phyloP scores from a whole-genome alignment of 2,329 filamentous ascomycete species.

The Penicillium sp. region DNA sequence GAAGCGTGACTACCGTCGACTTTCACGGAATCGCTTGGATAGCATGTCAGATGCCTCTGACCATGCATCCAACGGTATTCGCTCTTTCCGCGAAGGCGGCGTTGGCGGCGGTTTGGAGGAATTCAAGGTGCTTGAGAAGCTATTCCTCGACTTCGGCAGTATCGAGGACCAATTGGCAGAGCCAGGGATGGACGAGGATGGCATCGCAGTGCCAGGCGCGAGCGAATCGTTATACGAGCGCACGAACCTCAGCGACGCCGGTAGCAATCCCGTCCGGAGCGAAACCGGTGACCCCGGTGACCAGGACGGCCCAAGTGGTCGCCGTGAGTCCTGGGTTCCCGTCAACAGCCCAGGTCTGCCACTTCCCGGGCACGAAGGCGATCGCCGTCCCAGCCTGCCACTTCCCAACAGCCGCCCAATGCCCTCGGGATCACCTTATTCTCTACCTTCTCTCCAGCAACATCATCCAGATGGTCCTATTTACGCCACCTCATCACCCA shows the following conservation, averaged over 20 bases:
- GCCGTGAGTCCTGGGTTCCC: slow-evolving; percentile 43
- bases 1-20: slow-evolving; percentile 38
- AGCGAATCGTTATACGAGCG: slow-evolving; percentile 30
- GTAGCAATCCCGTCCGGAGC: slow-evolving; percentile 42
- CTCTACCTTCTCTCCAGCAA: slow-evolving; percentile 35
- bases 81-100: slow-evolving; percentile 33
- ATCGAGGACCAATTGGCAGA: slow-evolving; percentile 41
- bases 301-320: slow-evolving; percentile 31
- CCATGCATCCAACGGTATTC: slow-evolving; percentile 28
- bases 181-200: slow-evolving; percentile 33
- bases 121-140: slow-evolving; percentile 42
- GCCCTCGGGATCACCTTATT: slow-evolving; percentile 36
- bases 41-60: slow-evolving; percentile 30
- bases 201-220: slow-evolving; percentile 19
- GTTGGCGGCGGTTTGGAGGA: slow-evolving; percentile 37
- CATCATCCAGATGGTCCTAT: slow-evolving; percentile 33
- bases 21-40: slow-evolving; percentile 32
- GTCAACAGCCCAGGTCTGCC: slow-evolving; percentile 39
- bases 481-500: slow-evolving; percentile 33
- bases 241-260: slow-evolving; percentile 37
- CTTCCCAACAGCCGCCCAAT: slow-evolving; percentile 34
- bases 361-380: slow-evolving; percentile 31
- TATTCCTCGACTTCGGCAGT: slow-evolving; percentile 40
- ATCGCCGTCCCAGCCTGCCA: slow-evolving; percentile 40
- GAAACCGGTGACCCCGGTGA: slow-evolving; percentile 36